Percentiles rank a stretch among this genome's conserved stretches.
These are phyloP conservation scores for Hsuehochloa calcarea DNA, from an alignment of 176 grass and related monocot genomes.

Conservation along the genomic window DNA sequence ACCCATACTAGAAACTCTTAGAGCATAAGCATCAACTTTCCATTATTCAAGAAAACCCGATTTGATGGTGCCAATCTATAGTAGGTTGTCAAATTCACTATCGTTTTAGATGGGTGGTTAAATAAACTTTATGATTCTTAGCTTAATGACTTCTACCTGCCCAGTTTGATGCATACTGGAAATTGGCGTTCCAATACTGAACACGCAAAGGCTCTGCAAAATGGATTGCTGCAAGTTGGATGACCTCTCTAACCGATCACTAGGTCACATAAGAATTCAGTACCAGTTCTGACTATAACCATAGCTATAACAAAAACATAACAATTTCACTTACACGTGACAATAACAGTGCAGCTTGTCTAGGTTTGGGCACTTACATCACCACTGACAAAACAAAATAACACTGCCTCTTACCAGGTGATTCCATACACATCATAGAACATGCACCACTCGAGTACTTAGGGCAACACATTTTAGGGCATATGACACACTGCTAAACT, in stretches of 20 bases:
- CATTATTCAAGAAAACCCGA: not conserved
- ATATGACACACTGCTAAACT: not conserved
- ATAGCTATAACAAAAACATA: not conserved
- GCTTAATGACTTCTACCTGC: not conserved
- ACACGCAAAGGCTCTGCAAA: not conserved
- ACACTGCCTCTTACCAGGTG: not conserved
- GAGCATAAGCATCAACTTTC: not conserved
- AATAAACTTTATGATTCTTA: not conserved
- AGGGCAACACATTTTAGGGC: not conserved
- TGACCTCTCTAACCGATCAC: not conserved
- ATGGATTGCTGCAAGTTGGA: not conserved
- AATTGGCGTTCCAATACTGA: not conserved
- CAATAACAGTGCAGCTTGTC: not conserved
- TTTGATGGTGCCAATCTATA: not conserved
- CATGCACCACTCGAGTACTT: not conserved
- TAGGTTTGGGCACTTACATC: not conserved
- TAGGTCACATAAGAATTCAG: not conserved
- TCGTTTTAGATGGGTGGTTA: not conserved
- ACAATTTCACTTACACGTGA: not conserved
- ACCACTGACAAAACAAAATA: not conserved
- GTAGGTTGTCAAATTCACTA: not conserved
- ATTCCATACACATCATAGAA: not conserved
- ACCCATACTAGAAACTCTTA: constrained; percentile 6
- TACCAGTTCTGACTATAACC: not conserved
- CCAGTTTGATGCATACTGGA: not conserved